Base-by-base conservation (phyloP, 179 eudicot species). In the Amaranthus tricolor region DNA sequence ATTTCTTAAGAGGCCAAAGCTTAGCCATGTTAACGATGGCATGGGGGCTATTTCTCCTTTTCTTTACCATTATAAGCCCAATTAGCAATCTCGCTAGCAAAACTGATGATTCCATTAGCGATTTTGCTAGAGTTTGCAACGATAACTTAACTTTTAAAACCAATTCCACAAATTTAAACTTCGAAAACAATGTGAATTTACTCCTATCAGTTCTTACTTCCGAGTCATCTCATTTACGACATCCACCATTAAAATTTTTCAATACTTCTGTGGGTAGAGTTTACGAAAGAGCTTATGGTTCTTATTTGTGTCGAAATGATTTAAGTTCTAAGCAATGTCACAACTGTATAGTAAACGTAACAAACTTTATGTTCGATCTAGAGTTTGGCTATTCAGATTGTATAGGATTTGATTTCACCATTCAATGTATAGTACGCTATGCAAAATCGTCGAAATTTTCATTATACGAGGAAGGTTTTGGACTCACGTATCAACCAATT, bases 301-400 rank as follows among this genome's bases (percentile, higher is more conserved):
- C 71, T 21, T 84, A 78, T 55, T 68, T 81, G 8, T 78, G 84
- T 48, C 74, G 86, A 16, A 82, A 76, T 12, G 81, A 84, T 64
- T 7, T 76, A 2, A 21, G 50, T 7, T 4, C 68, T 1, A 6
- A 55, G 6, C 21, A 53, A 0, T 84, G 84, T 19, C 67, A 76
- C 43, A 79, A 68, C 40, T 84, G 82, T 17, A 65, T 75, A 58
- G 4, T 8, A 19, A 20, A 58, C 40, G 40, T 54, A 6, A 50
- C 78, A 14, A 40, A 24, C 17, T 54, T 9, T 8, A 55, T 75
- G 12, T 2, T 20, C 3, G 45, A 58, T 5, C 60, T 8, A 67
- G 72, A 48, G 6, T 19, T 59, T 17, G 8, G 31, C 48, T 17
- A 59, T 19, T 7, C 10, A 16, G 64, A 75, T 19, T 75, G 78